A percentile compares a stretch with the other conserved stretches of the same genome.
Conservation (phyloP, 1,284 basidiomycete species). For the Boletus calvinii region DNA sequence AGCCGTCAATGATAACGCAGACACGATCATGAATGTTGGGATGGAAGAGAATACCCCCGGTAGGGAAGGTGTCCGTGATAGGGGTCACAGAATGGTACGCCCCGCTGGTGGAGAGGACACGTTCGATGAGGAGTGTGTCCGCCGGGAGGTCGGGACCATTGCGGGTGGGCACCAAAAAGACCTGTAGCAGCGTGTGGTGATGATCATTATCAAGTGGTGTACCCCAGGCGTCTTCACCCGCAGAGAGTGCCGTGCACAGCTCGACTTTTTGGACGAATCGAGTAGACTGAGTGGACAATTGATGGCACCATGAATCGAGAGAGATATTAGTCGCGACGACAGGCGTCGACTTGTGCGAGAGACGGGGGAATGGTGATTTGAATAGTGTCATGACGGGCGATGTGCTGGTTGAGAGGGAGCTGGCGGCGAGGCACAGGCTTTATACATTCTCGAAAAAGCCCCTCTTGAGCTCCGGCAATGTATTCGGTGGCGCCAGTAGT, state of each 20-base stretch:
- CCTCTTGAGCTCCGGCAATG: conserved; percentile 1
- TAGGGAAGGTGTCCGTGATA: conserved; percentile 1
- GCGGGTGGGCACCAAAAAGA: background rate
- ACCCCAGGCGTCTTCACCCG: conserved; percentile 2
- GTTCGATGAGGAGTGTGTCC: conserved; percentile 16
- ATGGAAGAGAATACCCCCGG: conserved; percentile 7
- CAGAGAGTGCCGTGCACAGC: conserved; percentile 12
- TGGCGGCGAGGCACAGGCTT: background rate
- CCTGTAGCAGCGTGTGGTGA: conserved; percentile 11
- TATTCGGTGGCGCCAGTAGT: background rate
- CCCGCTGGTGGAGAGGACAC: conserved; percentile 9
- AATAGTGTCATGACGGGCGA: conserved; percentile 3
- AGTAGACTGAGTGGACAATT: background rate
- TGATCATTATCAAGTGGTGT: background rate
- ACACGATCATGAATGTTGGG: conserved; percentile 14
- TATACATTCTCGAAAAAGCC: conserved; percentile 5
- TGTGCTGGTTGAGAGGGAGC: no score
- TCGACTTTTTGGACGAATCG: conserved; percentile 14
- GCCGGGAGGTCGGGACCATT: background rate
- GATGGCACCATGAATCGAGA: conserved; percentile 4
- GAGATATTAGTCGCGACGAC: background rate
- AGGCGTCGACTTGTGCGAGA: background rate
- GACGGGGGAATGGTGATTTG: conserved; percentile 3
- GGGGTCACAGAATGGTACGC: conserved; percentile 8
- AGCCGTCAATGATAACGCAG: background rate